Percentiles rank a stretch among this genome's conserved stretches.
These are phyloP conservation scores for Simplicillium sp. DNA, from an alignment of 2,329 filamentous ascomycete genomes.

Conservation along the genomic window DNA sequence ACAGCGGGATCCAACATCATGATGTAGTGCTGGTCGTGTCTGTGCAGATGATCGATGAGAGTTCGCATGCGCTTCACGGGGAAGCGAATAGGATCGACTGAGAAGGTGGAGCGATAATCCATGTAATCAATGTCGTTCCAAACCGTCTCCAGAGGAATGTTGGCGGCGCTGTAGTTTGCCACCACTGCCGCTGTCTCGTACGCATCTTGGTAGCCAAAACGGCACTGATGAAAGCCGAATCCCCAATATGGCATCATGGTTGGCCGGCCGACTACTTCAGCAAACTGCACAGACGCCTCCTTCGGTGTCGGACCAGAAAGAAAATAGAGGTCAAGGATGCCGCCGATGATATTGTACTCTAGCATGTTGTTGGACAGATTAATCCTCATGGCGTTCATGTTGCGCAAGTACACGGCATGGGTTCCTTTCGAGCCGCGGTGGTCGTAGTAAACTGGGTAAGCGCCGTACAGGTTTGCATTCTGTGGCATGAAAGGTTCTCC, in stretches of 20 bases:
- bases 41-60: conserved; percentile 57
- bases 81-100: conserved; percentile 30
- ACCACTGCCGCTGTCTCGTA: conserved; percentile 55
- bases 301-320: conserved; percentile 62
- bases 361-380: conserved; percentile 57
- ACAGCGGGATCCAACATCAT: conserved; percentile 70
- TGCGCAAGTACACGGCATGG: conserved; percentile 70
- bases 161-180: conserved; percentile 54
- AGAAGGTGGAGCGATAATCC: conserved; percentile 15
- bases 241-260: conserved; percentile 76
- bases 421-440: conserved; percentile 27
- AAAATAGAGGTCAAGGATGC: conserved; percentile 72
- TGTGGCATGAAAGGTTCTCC: conserved; percentile 55
- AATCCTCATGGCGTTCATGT: conserved; percentile 67
- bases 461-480: conserved; percentile 63
- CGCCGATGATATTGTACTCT: conserved; percentile 76
- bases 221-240: conserved; percentile 73
- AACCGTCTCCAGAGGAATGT: conserved; percentile 52
- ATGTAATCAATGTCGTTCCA: conserved; percentile 35
- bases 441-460: conserved; percentile 71
- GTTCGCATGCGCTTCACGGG: conserved; percentile 53
- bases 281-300: conserved; percentile 63
- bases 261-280: conserved; percentile 57
- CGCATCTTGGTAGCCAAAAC: conserved; percentile 68
- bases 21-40: conserved; percentile 58